Evolutionary conservation across 2,329 filamentous ascomycete genomes (phyloP).

Genomic region (Plenodomus tracheiphilus): DNA sequence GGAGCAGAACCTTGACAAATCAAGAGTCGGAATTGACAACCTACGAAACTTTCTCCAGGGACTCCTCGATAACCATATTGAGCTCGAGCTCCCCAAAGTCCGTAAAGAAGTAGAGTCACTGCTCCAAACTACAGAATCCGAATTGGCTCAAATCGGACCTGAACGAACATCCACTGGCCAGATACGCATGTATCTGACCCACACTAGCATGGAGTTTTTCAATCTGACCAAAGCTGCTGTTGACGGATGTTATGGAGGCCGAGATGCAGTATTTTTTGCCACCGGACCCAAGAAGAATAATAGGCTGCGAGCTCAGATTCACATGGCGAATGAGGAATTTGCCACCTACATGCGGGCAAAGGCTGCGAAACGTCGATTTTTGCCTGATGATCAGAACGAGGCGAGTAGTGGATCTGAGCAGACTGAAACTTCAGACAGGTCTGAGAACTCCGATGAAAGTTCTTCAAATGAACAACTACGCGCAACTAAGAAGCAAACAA

Average conservation of each 20-base stretch:
- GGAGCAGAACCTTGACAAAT: slow-evolving; percentile 2
- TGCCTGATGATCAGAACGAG: too few relatives aligned
- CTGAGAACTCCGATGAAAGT: too few relatives aligned
- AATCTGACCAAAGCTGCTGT: slow-evolving; percentile 50
- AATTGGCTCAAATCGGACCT: too few relatives aligned
- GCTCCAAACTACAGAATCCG: too few relatives aligned
- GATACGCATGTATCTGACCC: slow-evolving; percentile 52
- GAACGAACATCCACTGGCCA: slow-evolving; percentile 28
- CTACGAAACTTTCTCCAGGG: slow-evolving; percentile 54
- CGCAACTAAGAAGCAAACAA: too few relatives aligned
- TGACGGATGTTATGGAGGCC: slow-evolving; percentile 51
- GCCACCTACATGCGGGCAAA: slow-evolving; percentile 22
- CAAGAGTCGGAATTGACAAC: slow-evolving; percentile 47
- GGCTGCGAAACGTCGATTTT: slow-evolving; percentile 21
- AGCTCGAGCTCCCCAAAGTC: slow-evolving; percentile 33
- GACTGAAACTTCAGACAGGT: too few relatives aligned
- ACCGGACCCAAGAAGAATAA: background rate
- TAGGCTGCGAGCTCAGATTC: slow-evolving; percentile 18
- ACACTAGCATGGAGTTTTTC: slow-evolving; percentile 40
- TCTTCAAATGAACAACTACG: too few relatives aligned
- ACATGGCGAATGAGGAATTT: slow-evolving; percentile 39
- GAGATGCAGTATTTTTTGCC: slow-evolving; percentile 52
- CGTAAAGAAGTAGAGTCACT: background rate
- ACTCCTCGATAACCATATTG: slow-evolving; percentile 46
- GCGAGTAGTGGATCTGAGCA: too few relatives aligned